These are phyloP conservation scores for Blastocystis sp. DNA, from an alignment of 352 stramenopile species.

Conservation along the genomic window DNA sequence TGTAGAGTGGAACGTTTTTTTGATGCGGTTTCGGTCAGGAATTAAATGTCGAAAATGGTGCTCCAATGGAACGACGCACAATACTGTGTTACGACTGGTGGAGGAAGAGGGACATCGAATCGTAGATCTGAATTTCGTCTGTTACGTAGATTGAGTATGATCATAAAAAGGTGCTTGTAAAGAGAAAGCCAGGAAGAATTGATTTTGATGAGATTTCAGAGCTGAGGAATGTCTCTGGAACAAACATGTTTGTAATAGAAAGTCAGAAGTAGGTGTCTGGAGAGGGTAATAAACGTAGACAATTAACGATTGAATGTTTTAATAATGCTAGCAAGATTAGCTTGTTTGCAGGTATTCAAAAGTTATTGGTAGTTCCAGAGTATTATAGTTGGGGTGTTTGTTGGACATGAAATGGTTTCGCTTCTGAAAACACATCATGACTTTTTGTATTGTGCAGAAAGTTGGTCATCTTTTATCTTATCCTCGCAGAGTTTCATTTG, in stretches of 20 bases:
- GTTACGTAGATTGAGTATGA: constrained; percentile 21
- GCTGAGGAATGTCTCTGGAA: neutral
- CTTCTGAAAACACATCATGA: neutral
- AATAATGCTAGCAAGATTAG: neutral
- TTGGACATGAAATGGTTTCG: neutral
- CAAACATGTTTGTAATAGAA: constrained; percentile 1
- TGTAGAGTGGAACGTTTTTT: neutral
- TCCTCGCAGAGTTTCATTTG: neutral
- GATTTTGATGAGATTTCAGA: neutral
- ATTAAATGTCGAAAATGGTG: neutral
- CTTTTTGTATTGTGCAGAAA: neutral
- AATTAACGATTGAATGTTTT: constrained; percentile 16
- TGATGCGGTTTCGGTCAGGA: neutral
- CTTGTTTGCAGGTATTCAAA: neutral
- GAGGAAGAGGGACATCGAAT: neutral
- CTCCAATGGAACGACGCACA: constrained; percentile 20
- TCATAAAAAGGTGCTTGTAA: neutral
- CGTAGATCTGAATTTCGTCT: neutral
- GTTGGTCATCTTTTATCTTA: neutral
- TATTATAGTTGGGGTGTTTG: neutral
- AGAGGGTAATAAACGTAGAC: neutral
- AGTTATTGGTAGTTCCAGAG: neutral
- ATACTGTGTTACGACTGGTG: neutral
- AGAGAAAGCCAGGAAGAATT: neutral
- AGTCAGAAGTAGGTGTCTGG: neutral